Conservation (phyloP, 2,329 filamentous ascomycete species). For the Pseudogymnoascus sp. region DNA sequence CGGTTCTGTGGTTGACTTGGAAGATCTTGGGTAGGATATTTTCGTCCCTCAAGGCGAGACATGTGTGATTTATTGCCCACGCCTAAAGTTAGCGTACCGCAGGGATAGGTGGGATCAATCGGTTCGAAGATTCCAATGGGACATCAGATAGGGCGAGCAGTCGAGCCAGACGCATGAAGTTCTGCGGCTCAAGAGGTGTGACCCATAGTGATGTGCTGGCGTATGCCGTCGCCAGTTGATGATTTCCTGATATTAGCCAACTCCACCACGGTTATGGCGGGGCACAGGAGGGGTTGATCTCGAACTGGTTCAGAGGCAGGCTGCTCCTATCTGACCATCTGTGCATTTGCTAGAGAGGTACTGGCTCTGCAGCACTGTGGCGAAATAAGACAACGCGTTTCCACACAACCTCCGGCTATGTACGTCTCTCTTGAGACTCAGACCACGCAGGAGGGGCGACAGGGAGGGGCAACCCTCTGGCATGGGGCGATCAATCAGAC, state of each 20-base stretch:
- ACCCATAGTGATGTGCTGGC: slow-evolving; percentile 82
- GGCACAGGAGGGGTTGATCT: slow-evolving; percentile 30
- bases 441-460: not conserved
- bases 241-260: slow-evolving; percentile 54
- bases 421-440: not conserved
- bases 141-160: slow-evolving; percentile 35
- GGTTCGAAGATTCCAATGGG: slow-evolving; percentile 24
- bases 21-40: slow-evolving; percentile 28
- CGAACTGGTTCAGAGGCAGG: slow-evolving; percentile 25
- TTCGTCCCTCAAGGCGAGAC: slow-evolving; percentile 48
- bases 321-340: slow-evolving; percentile 10
- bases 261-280: slow-evolving; percentile 48
- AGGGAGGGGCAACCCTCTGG: not conserved
- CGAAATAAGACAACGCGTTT: slow-evolving; percentile 20
- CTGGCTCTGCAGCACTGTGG: slow-evolving; percentile 28
- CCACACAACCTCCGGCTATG: slow-evolving; percentile 2
- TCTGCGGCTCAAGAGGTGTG: slow-evolving; percentile 61
- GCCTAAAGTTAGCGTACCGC: slow-evolving; percentile 28
- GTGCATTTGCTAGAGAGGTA: slow-evolving; percentile 27
- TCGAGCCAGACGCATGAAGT: slow-evolving; percentile 30
- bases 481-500: slow-evolving; percentile 4
- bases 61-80: slow-evolving; percentile 57
- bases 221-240: slow-evolving; percentile 76
- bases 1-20: slow-evolving; percentile 29
- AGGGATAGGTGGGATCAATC: slow-evolving; percentile 27